These are phyloP conservation scores for Aquilaria agallochum DNA, from an alignment of 441 rosid genomes.

Conservation along the genomic window DNA sequence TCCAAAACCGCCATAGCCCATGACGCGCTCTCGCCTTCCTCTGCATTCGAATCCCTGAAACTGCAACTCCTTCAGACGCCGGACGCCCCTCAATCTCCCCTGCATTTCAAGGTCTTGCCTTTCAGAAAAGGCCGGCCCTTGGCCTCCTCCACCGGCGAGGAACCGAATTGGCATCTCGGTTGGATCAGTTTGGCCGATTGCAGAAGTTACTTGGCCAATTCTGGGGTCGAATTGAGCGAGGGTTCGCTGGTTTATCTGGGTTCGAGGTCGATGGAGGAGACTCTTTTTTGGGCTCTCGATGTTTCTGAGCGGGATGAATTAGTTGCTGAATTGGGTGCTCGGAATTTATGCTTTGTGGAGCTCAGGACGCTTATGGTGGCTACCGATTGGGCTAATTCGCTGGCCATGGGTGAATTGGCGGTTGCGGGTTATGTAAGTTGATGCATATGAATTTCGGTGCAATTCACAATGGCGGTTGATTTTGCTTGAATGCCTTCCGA, in stretches of 20 bases:
- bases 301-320: conserved; percentile 36
- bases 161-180: conserved; percentile 66
- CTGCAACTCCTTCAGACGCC: conserved; percentile 41
- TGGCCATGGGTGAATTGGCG: conserved; percentile 80
- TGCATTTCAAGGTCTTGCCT: conserved; percentile 71
- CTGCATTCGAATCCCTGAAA: conserved; percentile 67
- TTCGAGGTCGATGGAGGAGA: conserved; percentile 50
- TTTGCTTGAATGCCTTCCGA: background rate
- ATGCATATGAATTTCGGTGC: background rate
- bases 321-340: conserved; percentile 38
- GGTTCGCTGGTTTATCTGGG: conserved; percentile 76
- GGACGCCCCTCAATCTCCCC: conserved; percentile 30
- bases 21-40: conserved; percentile 55
- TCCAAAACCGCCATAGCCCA: conserved; percentile 55
- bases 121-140: conserved; percentile 80
- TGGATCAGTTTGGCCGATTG: conserved; percentile 74
- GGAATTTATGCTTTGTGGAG: conserved; percentile 68
- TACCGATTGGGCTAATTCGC: conserved; percentile 75
- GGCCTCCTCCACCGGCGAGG: conserved; percentile 46
- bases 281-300: conserved; percentile 83
- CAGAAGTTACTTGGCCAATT: conserved; percentile 30
- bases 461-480: background rate
- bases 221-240: conserved; percentile 47
- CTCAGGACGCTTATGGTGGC: conserved; percentile 93
- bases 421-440: conserved; percentile 91